Conservation (phyloP, 257 asterid species). For the Cordia subcordata region DNA sequence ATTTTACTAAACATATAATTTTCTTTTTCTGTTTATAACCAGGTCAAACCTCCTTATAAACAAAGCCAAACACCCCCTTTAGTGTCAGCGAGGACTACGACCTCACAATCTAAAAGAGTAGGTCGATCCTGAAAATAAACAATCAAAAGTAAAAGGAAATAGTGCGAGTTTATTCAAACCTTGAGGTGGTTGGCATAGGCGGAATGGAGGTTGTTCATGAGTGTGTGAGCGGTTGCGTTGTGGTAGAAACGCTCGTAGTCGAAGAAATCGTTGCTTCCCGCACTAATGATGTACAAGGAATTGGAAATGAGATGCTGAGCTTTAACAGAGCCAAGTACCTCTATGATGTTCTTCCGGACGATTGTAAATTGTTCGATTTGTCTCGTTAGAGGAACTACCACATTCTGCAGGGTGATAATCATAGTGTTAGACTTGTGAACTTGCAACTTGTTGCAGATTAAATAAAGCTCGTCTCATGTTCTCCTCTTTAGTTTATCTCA, state of each 20-base stretch:
- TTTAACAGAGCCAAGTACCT: conserved; percentile 29
- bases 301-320: conserved; percentile 28
- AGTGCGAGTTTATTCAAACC: conserved; percentile 16
- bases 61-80: too few relatives aligned
- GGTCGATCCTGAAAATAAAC: too few relatives aligned
- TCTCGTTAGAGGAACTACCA: conserved; percentile 26
- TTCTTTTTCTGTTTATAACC: too few relatives aligned
- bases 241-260: conserved; percentile 19
- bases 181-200: conserved; percentile 25
- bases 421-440: too few relatives aligned
- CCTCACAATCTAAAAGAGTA: too few relatives aligned
- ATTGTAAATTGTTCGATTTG: conserved; percentile 39
- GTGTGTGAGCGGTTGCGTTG: conserved; percentile 12
- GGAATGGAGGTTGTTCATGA: conserved; percentile 21
- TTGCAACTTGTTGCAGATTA: too few relatives aligned
- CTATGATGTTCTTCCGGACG: conserved; percentile 31
- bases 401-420: conserved; percentile 6
- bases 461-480: too few relatives aligned
- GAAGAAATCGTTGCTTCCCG: conserved; percentile 62
- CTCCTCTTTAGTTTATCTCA: too few relatives aligned
- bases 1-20: too few relatives aligned
- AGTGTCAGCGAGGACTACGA: not conserved
- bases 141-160: not conserved
- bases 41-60: too few relatives aligned
- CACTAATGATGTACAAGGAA: conserved; percentile 43